Evolutionary conservation across 2,329 filamentous ascomycete species (phyloP).

Genomic region (Colletotrichum eleusines): DNA sequence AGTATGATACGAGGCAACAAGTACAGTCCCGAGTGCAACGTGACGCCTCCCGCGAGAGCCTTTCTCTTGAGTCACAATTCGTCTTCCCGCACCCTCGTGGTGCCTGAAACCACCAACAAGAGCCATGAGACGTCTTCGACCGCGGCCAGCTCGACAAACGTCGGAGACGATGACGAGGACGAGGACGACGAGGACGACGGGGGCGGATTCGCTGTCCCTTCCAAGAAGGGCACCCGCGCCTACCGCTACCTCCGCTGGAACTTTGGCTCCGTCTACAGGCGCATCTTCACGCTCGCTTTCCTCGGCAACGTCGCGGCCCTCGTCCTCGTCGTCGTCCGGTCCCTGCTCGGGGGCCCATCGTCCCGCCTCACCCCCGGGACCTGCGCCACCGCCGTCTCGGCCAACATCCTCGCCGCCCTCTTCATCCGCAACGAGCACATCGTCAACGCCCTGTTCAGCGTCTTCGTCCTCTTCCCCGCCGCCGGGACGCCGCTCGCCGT

Average conservation of each 20-base stretch:
- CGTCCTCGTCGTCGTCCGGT: constrained; percentile 51
- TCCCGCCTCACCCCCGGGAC: constrained; percentile 33
- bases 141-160: constrained; percentile 20
- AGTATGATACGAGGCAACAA: not conserved
- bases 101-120: not conserved
- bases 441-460: constrained; percentile 62
- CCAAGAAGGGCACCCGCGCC: constrained; percentile 55
- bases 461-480: constrained; percentile 59
- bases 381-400: constrained; percentile 51
- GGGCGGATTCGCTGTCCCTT: constrained; percentile 50
- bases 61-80: constrained; percentile 29
- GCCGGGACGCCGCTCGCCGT: constrained; percentile 61
- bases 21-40: not conserved
- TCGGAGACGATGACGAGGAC: constrained; percentile 32
- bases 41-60: constrained; percentile 19
- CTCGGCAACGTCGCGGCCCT: constrained; percentile 63
- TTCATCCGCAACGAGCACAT: constrained; percentile 66
- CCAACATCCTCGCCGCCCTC: constrained; percentile 62
- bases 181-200: constrained; percentile 43
- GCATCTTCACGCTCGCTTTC: constrained; percentile 66
- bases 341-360: constrained; percentile 36
- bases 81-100: constrained; percentile 32
- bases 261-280: constrained; percentile 66
- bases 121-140: not conserved
- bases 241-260: constrained; percentile 57